Evolutionary conservation across 805 yeast genomes (phyloP).

Genomic region (Monosporozyma aquatica): DNA sequence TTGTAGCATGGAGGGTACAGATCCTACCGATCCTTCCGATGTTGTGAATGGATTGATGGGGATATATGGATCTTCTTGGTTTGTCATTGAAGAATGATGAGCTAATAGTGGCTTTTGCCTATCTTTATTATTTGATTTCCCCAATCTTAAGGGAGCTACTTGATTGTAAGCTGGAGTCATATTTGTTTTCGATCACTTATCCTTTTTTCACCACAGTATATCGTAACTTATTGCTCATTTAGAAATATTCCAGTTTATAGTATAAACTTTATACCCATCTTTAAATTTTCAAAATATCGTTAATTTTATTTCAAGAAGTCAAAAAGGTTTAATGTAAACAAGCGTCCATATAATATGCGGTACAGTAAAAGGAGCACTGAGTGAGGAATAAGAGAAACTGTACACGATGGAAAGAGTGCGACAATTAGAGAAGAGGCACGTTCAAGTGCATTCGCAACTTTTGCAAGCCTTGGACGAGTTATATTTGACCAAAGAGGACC

Average conservation of each 20-base stretch:
- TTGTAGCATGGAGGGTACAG: not conserved
- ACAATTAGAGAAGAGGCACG: conserved; percentile 26
- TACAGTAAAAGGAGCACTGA: too few species aligned
- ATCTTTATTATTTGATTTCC: conserved; percentile 8
- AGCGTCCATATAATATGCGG: too few species aligned
- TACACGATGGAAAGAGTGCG: conserved; percentile 9
- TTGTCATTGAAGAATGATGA: not conserved
- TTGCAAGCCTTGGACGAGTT: conserved; percentile 30
- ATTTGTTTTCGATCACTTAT: too few species aligned
- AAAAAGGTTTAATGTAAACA: too few species aligned
- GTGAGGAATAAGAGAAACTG: not conserved
- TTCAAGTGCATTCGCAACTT: conserved; percentile 27
- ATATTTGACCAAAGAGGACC: conserved; percentile 14
- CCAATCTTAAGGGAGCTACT: conserved; percentile 21
- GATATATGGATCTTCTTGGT: not conserved
- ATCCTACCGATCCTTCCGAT: too few species aligned
- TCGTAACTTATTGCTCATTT: too few species aligned
- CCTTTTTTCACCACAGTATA: too few species aligned
- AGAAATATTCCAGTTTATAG: not conserved
- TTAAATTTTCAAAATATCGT: not conserved
- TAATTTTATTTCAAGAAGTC: too few species aligned
- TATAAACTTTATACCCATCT: too few species aligned
- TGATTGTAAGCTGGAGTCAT: conserved; percentile 14
- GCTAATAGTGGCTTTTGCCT: not conserved
- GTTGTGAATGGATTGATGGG: not conserved